Evolutionary conservation across 768 basidiomycete genomes (phyloP), one percentile per base, ranked within the genome.

Genomic region (Trametes elegans): DNA sequence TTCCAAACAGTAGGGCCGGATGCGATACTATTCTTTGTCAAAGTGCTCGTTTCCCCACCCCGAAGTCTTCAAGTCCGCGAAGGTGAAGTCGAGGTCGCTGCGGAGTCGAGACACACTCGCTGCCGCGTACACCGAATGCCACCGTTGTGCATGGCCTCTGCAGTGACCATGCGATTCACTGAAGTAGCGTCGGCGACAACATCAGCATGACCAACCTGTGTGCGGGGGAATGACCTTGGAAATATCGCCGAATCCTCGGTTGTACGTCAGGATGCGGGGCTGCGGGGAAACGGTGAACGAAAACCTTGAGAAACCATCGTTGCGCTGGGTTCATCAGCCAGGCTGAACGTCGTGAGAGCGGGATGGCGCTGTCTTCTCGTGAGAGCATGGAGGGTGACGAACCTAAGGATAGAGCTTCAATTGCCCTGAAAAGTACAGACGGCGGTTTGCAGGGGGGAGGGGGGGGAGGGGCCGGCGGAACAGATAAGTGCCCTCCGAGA

Each of bases 221-320:
- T 35, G 29, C 57, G 57, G 52, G 40, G 43, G 23, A 54, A 54
- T 53, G 13, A n/a, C 24, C 52, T 36, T 54, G 57, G 57, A 59
- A 59, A 54, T 54, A 28, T 59, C 57, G 57, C 43, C 41, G 48
- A 41, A 54, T 59, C 46, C 42, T 59, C 57, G 57, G 57, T 18
- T 48, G 48, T 54, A 54, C 28, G 14, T 34, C 6, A 49, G 29
- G 35, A 36, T 44, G 50, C 50, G 45, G 45, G 39, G 56, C n/a
- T 21, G 44, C 39, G 24, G 56, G 49, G 38, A 36, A 35, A 41
- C 11, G n/a, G 38, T 21, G 39, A 40, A 21, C 36, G 48, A 32
- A 16, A 14, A 32, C 32, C 31, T 47, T 43, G 44, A 35, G 44
- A 39, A 43, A 31, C 45, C 7, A 11, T 26, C 16, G 29, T 27